These are phyloP conservation scores for Takakia lepidozioides DNA, from an alignment of 225 moss, liverwort and hornwort species.

Conservation along the genomic window DNA sequence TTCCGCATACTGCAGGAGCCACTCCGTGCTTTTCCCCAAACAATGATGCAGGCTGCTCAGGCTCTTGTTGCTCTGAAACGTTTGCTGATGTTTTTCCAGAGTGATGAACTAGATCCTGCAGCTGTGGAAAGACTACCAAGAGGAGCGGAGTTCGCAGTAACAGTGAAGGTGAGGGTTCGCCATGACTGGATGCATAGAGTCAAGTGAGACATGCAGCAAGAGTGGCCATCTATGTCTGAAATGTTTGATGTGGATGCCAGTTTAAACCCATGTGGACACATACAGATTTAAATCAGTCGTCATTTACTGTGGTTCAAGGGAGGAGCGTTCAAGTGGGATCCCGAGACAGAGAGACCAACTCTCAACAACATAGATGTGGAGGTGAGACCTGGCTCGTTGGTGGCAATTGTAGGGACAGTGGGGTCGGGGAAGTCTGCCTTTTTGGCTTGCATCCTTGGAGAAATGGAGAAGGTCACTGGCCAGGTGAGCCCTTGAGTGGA, in stretches of 20 bases:
- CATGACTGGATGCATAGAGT: too few relatives aligned
- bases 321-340: constrained; percentile 54
- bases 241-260: too few relatives aligned
- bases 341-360: constrained; percentile 27
- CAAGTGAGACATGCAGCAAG: too few relatives aligned
- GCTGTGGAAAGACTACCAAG: constrained; percentile 21
- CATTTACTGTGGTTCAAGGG: constrained; percentile 17
- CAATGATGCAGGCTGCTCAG: constrained; percentile 46
- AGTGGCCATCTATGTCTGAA: too few relatives aligned
- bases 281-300: too few relatives aligned
- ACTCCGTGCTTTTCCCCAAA: constrained; percentile 45
- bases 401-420: constrained; percentile 51
- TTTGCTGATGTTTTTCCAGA: constrained; percentile 41
- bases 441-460: constrained; percentile 41
- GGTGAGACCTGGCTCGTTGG: constrained; percentile 29
- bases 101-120: constrained; percentile 30
- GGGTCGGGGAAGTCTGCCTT: constrained; percentile 56
- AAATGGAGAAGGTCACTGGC: constrained; percentile 52
- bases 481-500: constrained; percentile 1
- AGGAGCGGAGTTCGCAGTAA: constrained; percentile 26
- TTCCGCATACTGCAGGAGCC: constrained; percentile 59
- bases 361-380: constrained; percentile 29
- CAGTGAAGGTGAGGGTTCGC: not conserved
- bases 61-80: constrained; percentile 44
- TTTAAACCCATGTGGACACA: too few relatives aligned